phyloP scores from a whole-genome alignment of 495 filamentous ascomycete genomes.

The Hypoxylon fuscum region DNA sequence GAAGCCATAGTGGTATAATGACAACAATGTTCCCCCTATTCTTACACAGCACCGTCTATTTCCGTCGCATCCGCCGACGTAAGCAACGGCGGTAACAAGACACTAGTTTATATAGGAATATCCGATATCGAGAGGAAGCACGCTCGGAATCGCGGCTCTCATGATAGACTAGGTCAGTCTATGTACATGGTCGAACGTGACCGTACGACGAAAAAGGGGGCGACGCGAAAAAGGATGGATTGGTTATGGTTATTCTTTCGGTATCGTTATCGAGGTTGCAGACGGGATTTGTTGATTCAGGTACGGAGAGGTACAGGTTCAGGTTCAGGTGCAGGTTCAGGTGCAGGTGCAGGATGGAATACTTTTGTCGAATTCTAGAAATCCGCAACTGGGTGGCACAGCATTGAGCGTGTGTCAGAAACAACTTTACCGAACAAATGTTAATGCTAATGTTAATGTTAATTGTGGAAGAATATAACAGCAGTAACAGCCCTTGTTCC shows the following conservation, averaged over 20 bases:
- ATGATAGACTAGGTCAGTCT: constrained; percentile 45
- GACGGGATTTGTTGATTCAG: no score
- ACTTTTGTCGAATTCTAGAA: constrained; percentile 12
- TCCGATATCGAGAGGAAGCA: constrained; percentile 39
- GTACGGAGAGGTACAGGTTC: no score
- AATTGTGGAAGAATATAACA: constrained; percentile 6
- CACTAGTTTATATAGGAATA: constrained; percentile 29
- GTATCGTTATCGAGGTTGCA: constrained; percentile 7
- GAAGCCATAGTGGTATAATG: constrained; percentile 59
- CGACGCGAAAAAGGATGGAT: constrained; percentile 5
- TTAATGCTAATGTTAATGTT: not conserved
- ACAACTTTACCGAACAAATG: constrained; percentile 20
- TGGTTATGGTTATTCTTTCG: no score
- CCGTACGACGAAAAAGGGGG: constrained; percentile 6
- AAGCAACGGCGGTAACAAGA: constrained; percentile 9
- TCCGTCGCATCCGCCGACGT: constrained; percentile 33
- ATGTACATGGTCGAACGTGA: constrained; percentile 41
- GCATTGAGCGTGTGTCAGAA: constrained; percentile 24
- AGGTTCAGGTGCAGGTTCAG: no score
- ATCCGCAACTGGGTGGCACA: constrained; percentile 27
- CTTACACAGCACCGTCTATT: constrained; percentile 24
- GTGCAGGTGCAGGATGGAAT: constrained; percentile 2
- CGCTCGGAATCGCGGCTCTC: constrained; percentile 45
- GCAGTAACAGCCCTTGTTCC: constrained; percentile 12
- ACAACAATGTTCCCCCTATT: constrained; percentile 36